Percentiles rank a stretch among this genome's conserved stretches.
phyloP scores from a whole-genome alignment of 306 rosid species.

The Elaeagnus macrophylla region DNA sequence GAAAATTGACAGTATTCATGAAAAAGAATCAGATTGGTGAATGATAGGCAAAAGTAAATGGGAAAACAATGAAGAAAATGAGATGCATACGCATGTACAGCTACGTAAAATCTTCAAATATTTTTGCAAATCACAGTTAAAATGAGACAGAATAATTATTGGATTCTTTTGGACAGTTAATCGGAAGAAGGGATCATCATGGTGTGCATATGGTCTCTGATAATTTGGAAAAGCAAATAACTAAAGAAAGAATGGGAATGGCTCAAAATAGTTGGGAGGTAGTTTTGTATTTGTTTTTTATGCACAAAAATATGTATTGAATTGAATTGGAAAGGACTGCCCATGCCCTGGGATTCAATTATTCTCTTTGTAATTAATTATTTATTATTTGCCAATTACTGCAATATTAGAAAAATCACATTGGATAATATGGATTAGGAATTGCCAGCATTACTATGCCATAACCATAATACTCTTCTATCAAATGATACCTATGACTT shows the following conservation, averaged over 20 bases:
- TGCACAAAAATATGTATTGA: no score
- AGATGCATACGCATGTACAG: conserved; percentile 1
- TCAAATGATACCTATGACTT: no score
- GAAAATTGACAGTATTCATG: conserved; percentile 33
- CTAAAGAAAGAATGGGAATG: background rate
- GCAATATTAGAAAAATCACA: no score
- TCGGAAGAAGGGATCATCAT: conserved; percentile 6
- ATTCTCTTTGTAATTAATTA: no score
- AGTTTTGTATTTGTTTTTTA: background rate
- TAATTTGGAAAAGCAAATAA: conserved; percentile 5
- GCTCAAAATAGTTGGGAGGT: background rate
- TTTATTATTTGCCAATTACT: no score
- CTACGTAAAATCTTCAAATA: background rate
- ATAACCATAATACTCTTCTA: no score
- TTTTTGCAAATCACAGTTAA: background rate
- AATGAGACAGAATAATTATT: background rate
- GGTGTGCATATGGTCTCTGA: conserved; percentile 1
- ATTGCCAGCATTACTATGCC: no score
- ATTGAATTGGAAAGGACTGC: no score
- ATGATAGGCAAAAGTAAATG: conserved; percentile 6
- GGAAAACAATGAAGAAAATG: background rate
- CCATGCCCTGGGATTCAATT: no score
- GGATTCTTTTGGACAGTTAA: conserved; percentile 11
- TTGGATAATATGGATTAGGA: no score
- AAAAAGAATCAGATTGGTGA: conserved; percentile 8